Evolutionary conservation across 352 stramenopile genomes (phyloP), one percentile per base, ranked within the genome.

Genomic region (Globisporangium perplexum): DNA sequence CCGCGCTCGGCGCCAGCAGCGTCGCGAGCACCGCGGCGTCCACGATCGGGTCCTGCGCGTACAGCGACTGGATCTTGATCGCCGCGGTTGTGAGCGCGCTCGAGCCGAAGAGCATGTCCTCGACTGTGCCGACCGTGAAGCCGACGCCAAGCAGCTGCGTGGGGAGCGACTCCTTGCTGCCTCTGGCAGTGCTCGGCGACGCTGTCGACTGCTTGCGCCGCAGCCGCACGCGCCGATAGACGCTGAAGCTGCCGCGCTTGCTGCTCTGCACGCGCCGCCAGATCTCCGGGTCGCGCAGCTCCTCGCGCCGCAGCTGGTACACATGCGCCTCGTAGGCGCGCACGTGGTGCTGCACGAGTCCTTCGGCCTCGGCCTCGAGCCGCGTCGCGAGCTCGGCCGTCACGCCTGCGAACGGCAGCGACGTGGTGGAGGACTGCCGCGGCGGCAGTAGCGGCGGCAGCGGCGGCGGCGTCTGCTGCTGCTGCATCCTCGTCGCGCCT

Each of bases 81-180:
- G 45, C 45, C 15, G 60, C 55, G 11, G 55, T 67, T 18, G 60
- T 35, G 22, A 42, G 41, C 26, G 55, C 55, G 26, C 53, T 39
- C 15, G 57, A 44, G 30, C 60, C 60, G 17, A 59, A 67, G 28
- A 67, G 47, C 43, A 67, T 60, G 50, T 67, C 60, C n/a, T 67
- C 60, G 12, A 67, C 45, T 30, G 60, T 63, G 23, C 55, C 55
- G 30, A 60, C 24, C 12, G 53, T 53, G 38, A 60, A 60, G 30
- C 58, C 58, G 17, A 64, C 26, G n/a, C 58, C 58, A 12, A 64
- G 33, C 59, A 88, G 58, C 46, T 62, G 56, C 18, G 49, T 62
- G 7, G 56, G 56, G 3, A 62, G 24, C 14, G 48, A 18, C 7
- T 1, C 23, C 38, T 14, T 38, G 14, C 36, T 44, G 43, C 14